phyloP scores from a whole-genome alignment of 805 yeast genomes.

The Saccharomycopsis selenospora region DNA sequence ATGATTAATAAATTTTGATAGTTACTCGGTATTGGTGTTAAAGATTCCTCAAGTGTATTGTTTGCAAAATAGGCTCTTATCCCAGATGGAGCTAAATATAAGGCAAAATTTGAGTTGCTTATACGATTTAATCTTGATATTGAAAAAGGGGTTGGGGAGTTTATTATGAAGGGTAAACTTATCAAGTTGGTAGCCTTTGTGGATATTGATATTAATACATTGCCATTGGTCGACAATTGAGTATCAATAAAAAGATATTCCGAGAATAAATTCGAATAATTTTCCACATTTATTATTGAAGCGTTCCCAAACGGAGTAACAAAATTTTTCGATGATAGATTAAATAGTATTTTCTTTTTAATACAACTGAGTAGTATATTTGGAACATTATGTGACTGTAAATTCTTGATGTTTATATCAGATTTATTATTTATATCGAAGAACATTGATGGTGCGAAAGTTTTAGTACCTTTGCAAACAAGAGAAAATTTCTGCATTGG shows the following conservation, averaged over 20 bases:
- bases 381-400: not conserved
- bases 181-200: slow-evolving; percentile 29
- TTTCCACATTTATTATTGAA: slow-evolving; percentile 21
- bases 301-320: slow-evolving; percentile 45
- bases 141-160: slow-evolving; percentile 20
- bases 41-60: slow-evolving; percentile 30
- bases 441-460: slow-evolving; percentile 22
- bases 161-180: slow-evolving; percentile 26
- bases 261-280: slow-evolving; percentile 3
- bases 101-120: slow-evolving; percentile 30
- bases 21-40: slow-evolving; percentile 23
- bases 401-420: slow-evolving; percentile 14
- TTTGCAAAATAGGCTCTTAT: slow-evolving; percentile 40
- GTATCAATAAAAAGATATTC: slow-evolving; percentile 41
- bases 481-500: slow-evolving; percentile 26
- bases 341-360: slow-evolving; percentile 34
- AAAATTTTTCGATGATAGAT: slow-evolving; percentile 29
- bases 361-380: slow-evolving; percentile 23
- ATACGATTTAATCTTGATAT: slow-evolving; percentile 23
- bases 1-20: slow-evolving; percentile 19
- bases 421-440: slow-evolving; percentile 22
- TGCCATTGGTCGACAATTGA: slow-evolving; percentile 39
- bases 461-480: slow-evolving; percentile 16
- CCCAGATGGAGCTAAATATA: slow-evolving; percentile 51
- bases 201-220: slow-evolving; percentile 33